phyloP scores from a whole-genome alignment of 1,284 basidiomycete genomes.

The Sporisorium reilianum region DNA sequence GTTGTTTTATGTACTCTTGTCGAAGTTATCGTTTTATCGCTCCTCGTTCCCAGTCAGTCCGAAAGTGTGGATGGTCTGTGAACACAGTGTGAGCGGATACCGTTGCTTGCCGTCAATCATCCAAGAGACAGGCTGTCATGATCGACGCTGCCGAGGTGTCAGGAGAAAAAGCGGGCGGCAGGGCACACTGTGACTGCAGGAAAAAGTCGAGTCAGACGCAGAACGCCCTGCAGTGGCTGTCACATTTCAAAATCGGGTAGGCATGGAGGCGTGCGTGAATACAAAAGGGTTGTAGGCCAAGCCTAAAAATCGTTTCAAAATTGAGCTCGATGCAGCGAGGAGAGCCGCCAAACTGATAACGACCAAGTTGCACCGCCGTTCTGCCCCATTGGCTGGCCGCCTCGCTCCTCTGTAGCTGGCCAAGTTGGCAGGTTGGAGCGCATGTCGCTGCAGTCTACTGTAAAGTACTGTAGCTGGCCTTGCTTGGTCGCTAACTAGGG shows the following conservation, averaged over 20 bases:
- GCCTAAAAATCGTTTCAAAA: neutral
- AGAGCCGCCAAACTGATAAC: constrained; percentile 38
- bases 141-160: neutral
- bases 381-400: constrained; percentile 16
- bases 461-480: no score
- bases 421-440: no score
- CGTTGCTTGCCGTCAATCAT: neutral
- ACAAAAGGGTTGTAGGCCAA: constrained; percentile 17
- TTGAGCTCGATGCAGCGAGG: neutral
- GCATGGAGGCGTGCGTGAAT: constrained; percentile 14
- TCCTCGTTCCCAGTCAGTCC: constrained; percentile 5
- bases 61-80: neutral
- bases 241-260: constrained; percentile 9
- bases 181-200: neutral
- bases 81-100: neutral
- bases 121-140: neutral
- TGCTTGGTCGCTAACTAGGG: no score
- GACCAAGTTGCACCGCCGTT: neutral
- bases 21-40: constrained; percentile 9
- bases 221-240: constrained; percentile 9
- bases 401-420: constrained; percentile 1
- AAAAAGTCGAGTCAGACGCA: constrained; percentile 24
- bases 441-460: no score
- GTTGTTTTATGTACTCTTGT: constrained; percentile 26
- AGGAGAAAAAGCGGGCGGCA: neutral